phyloP scores from a whole-genome alignment of 805 yeast genomes.

The Monosporozyma solicola region DNA sequence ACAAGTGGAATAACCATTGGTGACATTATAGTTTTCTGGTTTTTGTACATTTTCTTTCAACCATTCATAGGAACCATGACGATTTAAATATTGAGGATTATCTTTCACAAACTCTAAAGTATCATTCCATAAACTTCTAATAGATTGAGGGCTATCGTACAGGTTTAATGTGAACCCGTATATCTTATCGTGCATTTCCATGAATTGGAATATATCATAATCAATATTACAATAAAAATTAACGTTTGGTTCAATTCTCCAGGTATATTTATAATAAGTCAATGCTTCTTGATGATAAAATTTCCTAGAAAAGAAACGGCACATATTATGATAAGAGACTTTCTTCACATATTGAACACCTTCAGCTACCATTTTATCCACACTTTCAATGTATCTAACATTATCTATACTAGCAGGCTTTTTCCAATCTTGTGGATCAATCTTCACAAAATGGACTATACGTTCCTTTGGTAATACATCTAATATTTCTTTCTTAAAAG shows the following conservation, averaged over 20 bases:
- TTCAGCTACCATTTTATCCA: slow-evolving; percentile 33
- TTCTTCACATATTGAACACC: slow-evolving; percentile 53
- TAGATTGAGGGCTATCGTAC: slow-evolving; percentile 61
- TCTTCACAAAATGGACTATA: slow-evolving; percentile 37
- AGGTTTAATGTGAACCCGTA: slow-evolving; percentile 73
- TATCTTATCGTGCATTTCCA: slow-evolving; percentile 63
- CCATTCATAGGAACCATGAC: slow-evolving; percentile 56
- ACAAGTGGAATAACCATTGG: slow-evolving; percentile 49
- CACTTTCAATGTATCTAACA: slow-evolving; percentile 34
- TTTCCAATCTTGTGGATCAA: slow-evolving; percentile 44
- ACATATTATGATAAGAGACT: slow-evolving; percentile 44
- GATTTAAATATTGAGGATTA: slow-evolving; percentile 45
- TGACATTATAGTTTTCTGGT: slow-evolving; percentile 36
- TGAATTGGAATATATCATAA: slow-evolving; percentile 70
- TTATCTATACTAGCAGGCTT: slow-evolving; percentile 50
- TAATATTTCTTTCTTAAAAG: slow-evolving; percentile 41
- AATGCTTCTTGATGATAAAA: slow-evolving; percentile 66
- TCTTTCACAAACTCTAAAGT: slow-evolving; percentile 54
- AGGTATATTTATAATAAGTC: slow-evolving; percentile 69
- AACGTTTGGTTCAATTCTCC: slow-evolving; percentile 88
- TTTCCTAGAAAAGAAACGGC: slow-evolving; percentile 78
- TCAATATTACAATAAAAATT: slow-evolving; percentile 66
- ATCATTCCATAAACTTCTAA: slow-evolving; percentile 67
- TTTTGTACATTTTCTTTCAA: slow-evolving; percentile 47
- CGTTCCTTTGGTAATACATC: slow-evolving; percentile 35